phyloP scores from a whole-genome alignment of 305 asterid genomes.

The Solanum hybrid region DNA sequence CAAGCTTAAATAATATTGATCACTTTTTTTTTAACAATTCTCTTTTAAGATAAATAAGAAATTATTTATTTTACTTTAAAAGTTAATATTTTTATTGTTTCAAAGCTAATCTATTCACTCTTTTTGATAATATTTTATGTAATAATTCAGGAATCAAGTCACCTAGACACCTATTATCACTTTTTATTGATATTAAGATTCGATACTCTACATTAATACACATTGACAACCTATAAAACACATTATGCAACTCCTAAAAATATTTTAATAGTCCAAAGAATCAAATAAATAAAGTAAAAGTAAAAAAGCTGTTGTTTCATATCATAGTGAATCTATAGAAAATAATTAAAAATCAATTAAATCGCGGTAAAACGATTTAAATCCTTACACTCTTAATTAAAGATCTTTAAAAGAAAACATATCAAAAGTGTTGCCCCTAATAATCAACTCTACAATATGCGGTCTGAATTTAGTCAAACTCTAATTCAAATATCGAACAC shows the following conservation, averaged over 20 bases:
- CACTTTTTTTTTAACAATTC: neutral
- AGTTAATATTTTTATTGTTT: neutral
- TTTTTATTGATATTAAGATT: neutral
- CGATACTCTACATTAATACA: neutral
- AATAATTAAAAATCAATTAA: too few relatives aligned
- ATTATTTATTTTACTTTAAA: neutral
- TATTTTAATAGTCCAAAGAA: neutral
- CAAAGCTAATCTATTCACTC: neutral
- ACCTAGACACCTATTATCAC: neutral
- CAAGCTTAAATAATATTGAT: neutral
- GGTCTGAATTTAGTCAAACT: too few relatives aligned
- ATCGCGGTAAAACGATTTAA: accelerated
- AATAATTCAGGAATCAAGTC: neutral
- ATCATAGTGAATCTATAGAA: neutral
- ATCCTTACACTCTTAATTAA: too few relatives aligned
- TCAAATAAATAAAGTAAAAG: neutral
- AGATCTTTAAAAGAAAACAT: too few relatives aligned
- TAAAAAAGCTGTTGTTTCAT: neutral
- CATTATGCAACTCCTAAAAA: neutral
- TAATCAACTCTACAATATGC: neutral
- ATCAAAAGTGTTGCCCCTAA: neutral
- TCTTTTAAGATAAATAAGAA: neutral
- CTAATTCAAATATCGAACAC: neutral
- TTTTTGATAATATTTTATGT: neutral
- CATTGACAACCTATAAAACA: neutral